A percentile compares a stretch with the other conserved stretches of the same genome.
Evolutionary conservation across 257 asterid genomes (phyloP).

Genomic region (Solanum chmielewskii): DNA sequence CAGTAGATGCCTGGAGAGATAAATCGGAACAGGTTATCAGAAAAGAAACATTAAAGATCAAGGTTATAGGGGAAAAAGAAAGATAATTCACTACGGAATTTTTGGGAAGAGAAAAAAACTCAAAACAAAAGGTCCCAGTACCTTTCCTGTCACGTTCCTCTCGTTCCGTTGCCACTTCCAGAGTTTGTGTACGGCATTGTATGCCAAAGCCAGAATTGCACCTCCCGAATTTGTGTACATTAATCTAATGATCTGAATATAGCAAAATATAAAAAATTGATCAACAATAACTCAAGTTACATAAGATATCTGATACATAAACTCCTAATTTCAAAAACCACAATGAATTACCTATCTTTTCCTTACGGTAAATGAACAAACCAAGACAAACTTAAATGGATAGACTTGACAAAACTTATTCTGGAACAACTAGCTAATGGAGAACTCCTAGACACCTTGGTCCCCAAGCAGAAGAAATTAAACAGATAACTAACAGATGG

Average conservation of each 20-base stretch:
- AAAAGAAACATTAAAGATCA: not conserved
- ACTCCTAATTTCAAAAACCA: not conserved
- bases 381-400: not conserved
- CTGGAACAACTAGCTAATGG: not conserved
- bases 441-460: not conserved
- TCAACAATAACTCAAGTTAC: not conserved
- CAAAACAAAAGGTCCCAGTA: constrained; percentile 2
- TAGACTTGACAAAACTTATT: not conserved
- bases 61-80: not conserved
- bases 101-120: not conserved
- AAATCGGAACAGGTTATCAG: not conserved
- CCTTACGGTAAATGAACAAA: not conserved
- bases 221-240: constrained; percentile 55
- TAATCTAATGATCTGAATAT: constrained; percentile 44
- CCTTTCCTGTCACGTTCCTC: constrained; percentile 38
- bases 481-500: too few species aligned
- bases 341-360: not conserved
- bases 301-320: not conserved
- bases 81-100: not conserved
- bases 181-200: constrained; percentile 56
- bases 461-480: not conserved
- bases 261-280: not conserved
- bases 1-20: constrained; percentile 38
- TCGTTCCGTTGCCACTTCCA: constrained; percentile 66
- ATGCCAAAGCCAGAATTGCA: constrained; percentile 46